These are phyloP conservation scores for Saccharomyces mikatae DNA, from an alignment of 805 yeast species.

Conservation along the genomic window DNA sequence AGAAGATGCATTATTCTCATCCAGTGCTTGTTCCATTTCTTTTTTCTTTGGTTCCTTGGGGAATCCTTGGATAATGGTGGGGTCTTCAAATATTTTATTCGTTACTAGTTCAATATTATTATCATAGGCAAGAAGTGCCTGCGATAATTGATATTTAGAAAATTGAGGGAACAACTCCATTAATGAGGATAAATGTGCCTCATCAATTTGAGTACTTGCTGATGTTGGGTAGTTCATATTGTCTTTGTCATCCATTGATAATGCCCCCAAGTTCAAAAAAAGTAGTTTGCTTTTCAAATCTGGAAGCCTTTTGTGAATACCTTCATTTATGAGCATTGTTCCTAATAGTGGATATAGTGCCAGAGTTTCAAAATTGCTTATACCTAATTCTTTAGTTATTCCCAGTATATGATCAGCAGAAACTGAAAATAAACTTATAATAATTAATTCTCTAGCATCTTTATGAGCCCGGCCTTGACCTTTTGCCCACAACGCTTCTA, in stretches of 20 bases:
- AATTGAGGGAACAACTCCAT: conserved; percentile 65
- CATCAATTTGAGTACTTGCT: conserved; percentile 9
- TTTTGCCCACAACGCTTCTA: conserved; percentile 51
- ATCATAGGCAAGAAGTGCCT: conserved; percentile 40
- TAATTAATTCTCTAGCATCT: conserved; percentile 40
- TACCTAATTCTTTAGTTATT: conserved; percentile 35
- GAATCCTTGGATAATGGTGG: conserved; percentile 34
- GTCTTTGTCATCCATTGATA: not conserved
- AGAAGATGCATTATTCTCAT: not conserved
- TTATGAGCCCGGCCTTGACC: conserved; percentile 48
- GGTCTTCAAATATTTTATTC: conserved; percentile 54
- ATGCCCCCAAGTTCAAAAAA: conserved; percentile 30
- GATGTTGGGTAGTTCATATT: not conserved
- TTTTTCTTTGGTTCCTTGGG: conserved; percentile 18
- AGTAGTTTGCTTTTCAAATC: conserved; percentile 45
- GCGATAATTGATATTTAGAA: conserved; percentile 38
- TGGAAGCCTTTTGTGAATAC: conserved; percentile 41
- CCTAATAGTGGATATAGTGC: conserved; percentile 47
- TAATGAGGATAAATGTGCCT: conserved; percentile 35
- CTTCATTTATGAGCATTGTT: conserved; percentile 42
- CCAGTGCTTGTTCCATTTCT: not conserved
- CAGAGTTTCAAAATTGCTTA: conserved; percentile 37
- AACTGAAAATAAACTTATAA: conserved; percentile 45
- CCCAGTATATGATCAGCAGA: conserved; percentile 37
- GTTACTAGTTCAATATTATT: conserved; percentile 52